A percentile compares a stretch with the other conserved stretches of the same genome.
phyloP scores from a whole-genome alignment of 2,329 filamentous ascomycete species.

The Ascochyta fabae region DNA sequence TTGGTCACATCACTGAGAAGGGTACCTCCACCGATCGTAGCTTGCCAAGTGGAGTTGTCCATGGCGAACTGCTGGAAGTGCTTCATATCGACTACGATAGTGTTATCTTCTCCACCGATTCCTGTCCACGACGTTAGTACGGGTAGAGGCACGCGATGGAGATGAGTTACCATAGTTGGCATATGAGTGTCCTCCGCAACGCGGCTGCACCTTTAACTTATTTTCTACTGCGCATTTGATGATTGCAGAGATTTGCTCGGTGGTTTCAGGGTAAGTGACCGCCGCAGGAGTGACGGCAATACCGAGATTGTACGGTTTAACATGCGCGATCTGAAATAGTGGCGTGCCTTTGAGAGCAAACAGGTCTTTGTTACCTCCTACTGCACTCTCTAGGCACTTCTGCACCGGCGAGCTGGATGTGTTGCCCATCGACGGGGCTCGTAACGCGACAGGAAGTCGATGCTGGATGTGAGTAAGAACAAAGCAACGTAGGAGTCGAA shows the following conservation, averaged over 20 bases:
- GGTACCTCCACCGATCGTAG: slow-evolving; percentile 58
- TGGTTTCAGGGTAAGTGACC: slow-evolving; percentile 61
- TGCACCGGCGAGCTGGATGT: slow-evolving; percentile 34
- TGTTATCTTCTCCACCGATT: slow-evolving; percentile 55
- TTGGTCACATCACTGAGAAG: slow-evolving; percentile 52
- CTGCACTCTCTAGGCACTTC: slow-evolving; percentile 38
- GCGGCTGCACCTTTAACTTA: slow-evolving; percentile 64
- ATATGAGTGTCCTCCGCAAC: slow-evolving; percentile 69
- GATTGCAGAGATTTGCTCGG: slow-evolving; percentile 61
- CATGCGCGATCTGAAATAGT: slow-evolving; percentile 39
- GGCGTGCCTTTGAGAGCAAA: slow-evolving; percentile 33
- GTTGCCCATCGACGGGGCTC: slow-evolving; percentile 36
- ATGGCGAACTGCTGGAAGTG: slow-evolving; percentile 56
- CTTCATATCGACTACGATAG: slow-evolving; percentile 59
- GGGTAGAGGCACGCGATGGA: neutral
- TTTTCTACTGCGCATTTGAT: slow-evolving; percentile 64
- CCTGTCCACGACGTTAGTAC: slow-evolving; percentile 30
- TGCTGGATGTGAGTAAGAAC: neutral
- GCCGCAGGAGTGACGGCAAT: slow-evolving; percentile 56
- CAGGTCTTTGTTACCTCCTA: slow-evolving; percentile 31
- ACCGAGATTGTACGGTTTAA: slow-evolving; percentile 49
- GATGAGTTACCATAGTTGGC: slow-evolving; percentile 51
- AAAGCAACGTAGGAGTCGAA: neutral
- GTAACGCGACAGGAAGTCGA: neutral
- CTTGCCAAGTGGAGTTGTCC: slow-evolving; percentile 52